phyloP scores from a whole-genome alignment of 371 early-diverging fungal genomes.

The Agmasoma carcini region DNA sequence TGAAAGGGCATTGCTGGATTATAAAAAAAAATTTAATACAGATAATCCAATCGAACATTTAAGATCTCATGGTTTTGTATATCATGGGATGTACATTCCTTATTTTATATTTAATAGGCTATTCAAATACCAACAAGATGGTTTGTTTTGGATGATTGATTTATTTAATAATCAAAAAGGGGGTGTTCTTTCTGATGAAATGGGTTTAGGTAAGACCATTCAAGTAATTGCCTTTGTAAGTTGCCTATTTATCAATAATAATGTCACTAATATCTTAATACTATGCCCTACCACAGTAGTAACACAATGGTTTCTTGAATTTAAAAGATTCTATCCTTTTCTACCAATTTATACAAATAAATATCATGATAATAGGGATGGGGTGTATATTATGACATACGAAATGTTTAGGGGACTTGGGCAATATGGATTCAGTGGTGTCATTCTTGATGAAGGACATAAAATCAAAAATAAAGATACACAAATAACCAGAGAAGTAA shows the following conservation, averaged over 20 bases:
- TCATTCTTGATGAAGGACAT: slow-evolving; percentile 90
- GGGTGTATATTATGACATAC: slow-evolving; percentile 61
- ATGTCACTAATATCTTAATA: slow-evolving; percentile 59
- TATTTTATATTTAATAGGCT: slow-evolving; percentile 66
- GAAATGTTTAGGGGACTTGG: slow-evolving; percentile 57
- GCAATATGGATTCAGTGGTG: slow-evolving; percentile 62
- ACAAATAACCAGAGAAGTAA: slow-evolving; percentile 59
- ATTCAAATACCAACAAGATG: slow-evolving; percentile 76
- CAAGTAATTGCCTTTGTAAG: slow-evolving; percentile 70
- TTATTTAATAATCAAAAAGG: slow-evolving; percentile 69
- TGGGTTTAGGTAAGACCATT: slow-evolving; percentile 89
- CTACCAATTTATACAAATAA: slow-evolving; percentile 66
- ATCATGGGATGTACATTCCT: slow-evolving; percentile 44
- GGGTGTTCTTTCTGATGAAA: slow-evolving; percentile 90
- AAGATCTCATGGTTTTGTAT: not conserved
- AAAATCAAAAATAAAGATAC: slow-evolving; percentile 83
- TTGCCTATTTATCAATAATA: slow-evolving; percentile 56
- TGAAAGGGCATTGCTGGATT: too few species aligned
- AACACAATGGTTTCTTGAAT: slow-evolving; percentile 82
- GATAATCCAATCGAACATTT: not conserved
- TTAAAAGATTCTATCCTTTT: slow-evolving; percentile 84
- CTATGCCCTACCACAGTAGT: slow-evolving; percentile 85
- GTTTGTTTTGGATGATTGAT: slow-evolving; percentile 76
- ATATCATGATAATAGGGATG: slow-evolving; percentile 73
- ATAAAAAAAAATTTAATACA: not conserved